phyloP scores from a whole-genome alignment of 2,329 filamentous ascomycete genomes.

The Aureobasidium sp. region DNA sequence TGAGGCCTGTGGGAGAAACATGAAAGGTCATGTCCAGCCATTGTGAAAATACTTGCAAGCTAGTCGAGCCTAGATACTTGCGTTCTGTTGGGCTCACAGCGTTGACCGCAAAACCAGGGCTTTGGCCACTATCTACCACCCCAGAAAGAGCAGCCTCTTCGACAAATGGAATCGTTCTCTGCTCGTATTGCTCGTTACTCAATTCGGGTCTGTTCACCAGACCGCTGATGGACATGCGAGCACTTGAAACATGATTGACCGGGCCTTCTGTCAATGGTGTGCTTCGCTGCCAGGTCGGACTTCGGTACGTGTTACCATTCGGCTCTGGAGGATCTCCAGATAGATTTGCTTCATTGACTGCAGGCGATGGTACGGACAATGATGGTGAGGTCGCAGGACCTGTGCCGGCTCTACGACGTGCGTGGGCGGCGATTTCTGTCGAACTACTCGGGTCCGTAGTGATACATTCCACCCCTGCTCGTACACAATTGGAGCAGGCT shows the following conservation, averaged over 20 bases:
- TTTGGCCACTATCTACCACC: neutral
- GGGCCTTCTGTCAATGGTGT: neutral
- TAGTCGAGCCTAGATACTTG: conserved; percentile 19
- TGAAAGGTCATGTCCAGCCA: conserved; percentile 19
- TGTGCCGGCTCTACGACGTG: neutral
- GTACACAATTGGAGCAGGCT: conserved; percentile 15
- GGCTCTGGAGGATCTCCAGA: too few species aligned
- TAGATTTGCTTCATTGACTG: neutral
- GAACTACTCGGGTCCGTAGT: conserved; percentile 16
- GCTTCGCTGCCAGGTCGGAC: neutral
- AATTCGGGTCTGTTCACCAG: neutral
- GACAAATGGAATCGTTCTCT: neutral
- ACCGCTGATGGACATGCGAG: neutral
- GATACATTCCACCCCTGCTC: conserved; percentile 15
- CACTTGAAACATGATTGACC: neutral
- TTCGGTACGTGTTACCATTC: neutral
- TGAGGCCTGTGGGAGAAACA: neutral
- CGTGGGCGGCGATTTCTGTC: neutral
- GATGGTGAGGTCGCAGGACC: neutral
- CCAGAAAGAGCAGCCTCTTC: neutral
- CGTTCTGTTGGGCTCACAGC: neutral
- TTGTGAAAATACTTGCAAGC: conserved; percentile 18
- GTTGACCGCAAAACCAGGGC: conserved; percentile 3
- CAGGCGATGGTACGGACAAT: neutral
- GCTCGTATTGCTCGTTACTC: neutral